Base-by-base conservation (phyloP, 78 protist species). In the Dictyostelium citrinum region DNA sequence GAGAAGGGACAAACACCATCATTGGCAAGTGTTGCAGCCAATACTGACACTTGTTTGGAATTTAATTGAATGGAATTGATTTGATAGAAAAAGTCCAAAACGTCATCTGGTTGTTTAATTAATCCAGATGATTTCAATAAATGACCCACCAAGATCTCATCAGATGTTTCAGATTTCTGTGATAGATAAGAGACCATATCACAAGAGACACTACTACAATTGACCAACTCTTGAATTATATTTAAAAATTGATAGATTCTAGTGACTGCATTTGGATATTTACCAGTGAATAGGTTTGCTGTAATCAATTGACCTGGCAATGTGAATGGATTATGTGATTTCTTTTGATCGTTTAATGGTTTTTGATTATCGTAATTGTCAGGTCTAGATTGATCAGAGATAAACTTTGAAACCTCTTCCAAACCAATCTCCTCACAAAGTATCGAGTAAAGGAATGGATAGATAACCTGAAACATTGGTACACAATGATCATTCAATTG, bases 401-500 rank as follows among this genome's bases (percentile, higher is more conserved):
- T 88, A 20, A 8, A 61, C 45, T 88, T 78, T 27, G 64, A 41
- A 5, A 88, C 61, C 24, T 88, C 86, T 9, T 88, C 93, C 2
- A 55, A 3, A n/a, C 93, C 93, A 12, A 88, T 16, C 17, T 88
- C 93, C 5, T 88, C 83, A n/a, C 86, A 43, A 3, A 88, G 29
- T 7, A 88, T 78, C 0, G 70, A 31, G 37, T 78, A 88, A 11
- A 88, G 27, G 46, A 79, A 88, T 76, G 93, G 93, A 81, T 82
- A 88, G n/a, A 88, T 68, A n/a, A 49, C 51, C 68, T 88, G 93
- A 83, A 88, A 88, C 85, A 88, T 64, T 64, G 93, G 85, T 29
- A 88, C 70, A 43, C 49, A 51, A 24, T 49, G 68, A 58, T 80
- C 84, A 58, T 80, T 80, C 12, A 67, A 29, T 16, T 14, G 22